Evolutionary conservation across 768 basidiomycete species (phyloP).

Genomic region (Thelephora ganbajun): DNA sequence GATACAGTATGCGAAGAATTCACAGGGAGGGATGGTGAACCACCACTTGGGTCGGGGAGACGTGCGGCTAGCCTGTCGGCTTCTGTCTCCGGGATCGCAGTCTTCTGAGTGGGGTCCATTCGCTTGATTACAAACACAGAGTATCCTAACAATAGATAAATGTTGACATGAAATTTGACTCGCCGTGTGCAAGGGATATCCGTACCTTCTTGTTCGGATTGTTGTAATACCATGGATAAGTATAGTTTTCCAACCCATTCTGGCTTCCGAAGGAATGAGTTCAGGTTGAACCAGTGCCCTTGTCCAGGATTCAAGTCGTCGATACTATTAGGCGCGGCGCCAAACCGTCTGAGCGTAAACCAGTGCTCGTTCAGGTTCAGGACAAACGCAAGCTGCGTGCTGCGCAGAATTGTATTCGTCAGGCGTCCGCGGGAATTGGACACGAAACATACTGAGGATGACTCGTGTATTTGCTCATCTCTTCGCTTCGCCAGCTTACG

Average conservation of each 20-base stretch:
- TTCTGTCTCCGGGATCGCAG: slow-evolving; percentile 48
- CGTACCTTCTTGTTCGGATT: slow-evolving; percentile 75
- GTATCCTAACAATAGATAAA: slow-evolving; percentile 37
- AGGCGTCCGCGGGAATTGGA: slow-evolving; percentile 1
- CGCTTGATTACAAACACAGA: slow-evolving; percentile 69
- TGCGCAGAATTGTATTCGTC: slow-evolving; percentile 16
- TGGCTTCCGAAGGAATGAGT: slow-evolving; percentile 56
- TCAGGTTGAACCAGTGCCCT: slow-evolving; percentile 82
- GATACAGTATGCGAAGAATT: no score
- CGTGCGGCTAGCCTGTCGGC: slow-evolving; percentile 60
- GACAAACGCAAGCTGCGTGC: slow-evolving; percentile 76
- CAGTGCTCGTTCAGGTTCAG: slow-evolving; percentile 81
- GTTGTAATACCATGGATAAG: slow-evolving; percentile 74
- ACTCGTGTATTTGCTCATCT: slow-evolving; percentile 63
- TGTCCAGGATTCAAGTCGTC: slow-evolving; percentile 29
- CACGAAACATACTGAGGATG: slow-evolving; percentile 52
- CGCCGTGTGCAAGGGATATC: slow-evolving; percentile 2
- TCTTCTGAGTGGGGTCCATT: slow-evolving; percentile 35
- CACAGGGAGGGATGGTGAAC: no score
- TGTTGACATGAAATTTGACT: slow-evolving; percentile 3
- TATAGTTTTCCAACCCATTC: slow-evolving; percentile 79
- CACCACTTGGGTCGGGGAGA: slow-evolving; percentile 32
- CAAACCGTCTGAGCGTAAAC: slow-evolving; percentile 80
- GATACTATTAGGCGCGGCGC: slow-evolving; percentile 27
- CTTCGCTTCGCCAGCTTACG: slow-evolving; percentile 73